These are phyloP conservation scores for Naganishia sp. DNA, from an alignment of 1,284 basidiomycete genomes.

Conservation along the genomic window DNA sequence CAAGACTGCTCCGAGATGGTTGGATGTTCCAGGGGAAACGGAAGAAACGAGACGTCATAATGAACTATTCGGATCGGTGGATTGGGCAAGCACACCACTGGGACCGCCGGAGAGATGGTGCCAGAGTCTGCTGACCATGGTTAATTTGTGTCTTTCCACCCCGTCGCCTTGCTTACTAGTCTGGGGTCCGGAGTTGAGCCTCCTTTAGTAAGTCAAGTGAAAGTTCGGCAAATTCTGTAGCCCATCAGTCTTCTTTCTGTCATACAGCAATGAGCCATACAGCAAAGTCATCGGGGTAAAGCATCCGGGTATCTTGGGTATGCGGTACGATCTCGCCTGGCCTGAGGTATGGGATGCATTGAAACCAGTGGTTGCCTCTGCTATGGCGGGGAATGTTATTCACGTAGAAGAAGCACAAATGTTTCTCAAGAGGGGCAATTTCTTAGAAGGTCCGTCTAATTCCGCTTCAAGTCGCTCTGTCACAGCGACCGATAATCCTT, in stretches of 20 bases:
- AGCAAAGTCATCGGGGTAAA: constrained; percentile 32
- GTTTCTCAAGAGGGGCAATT: constrained; percentile 34
- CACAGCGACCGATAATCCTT: neutral
- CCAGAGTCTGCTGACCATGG: constrained; percentile 19
- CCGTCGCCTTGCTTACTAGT: constrained; percentile 32
- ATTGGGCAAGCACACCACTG: constrained; percentile 23
- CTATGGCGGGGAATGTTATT: constrained; percentile 33
- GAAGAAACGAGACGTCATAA: constrained; percentile 3
- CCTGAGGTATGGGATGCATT: constrained; percentile 37
- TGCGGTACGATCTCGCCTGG: constrained; percentile 37
- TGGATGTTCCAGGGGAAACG: constrained; percentile 4
- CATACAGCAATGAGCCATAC: constrained; percentile 34
- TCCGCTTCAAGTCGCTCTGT: neutral
- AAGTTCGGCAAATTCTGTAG: too few relatives aligned
- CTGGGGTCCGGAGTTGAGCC: constrained; percentile 26
- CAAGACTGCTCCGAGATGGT: constrained; percentile 8
- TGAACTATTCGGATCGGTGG: constrained; percentile 15
- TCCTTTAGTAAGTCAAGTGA: constrained; percentile 27
- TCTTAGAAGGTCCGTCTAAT: constrained; percentile 5
- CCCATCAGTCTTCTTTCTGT: neutral
- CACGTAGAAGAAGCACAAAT: constrained; percentile 38
- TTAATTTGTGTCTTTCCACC: constrained; percentile 25
- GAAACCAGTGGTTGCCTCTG: constrained; percentile 15
- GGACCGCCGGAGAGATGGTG: constrained; percentile 25
- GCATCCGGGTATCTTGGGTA: constrained; percentile 38